Base-by-base conservation (phyloP, 257 asterid genomes). In the Mitragyna speciosa region DNA sequence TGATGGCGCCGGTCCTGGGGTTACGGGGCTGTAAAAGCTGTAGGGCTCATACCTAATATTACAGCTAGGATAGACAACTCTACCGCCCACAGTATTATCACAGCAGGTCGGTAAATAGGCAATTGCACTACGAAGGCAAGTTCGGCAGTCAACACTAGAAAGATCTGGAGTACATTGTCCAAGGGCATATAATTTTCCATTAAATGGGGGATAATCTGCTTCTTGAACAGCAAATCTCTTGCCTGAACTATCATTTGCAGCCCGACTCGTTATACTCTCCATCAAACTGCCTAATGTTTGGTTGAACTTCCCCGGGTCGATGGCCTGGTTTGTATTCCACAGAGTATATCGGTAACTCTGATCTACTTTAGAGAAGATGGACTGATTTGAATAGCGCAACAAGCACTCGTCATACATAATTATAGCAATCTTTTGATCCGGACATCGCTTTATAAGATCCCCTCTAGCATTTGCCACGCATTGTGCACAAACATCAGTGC, bases 111-210 rank as follows among this genome's bases (percentile, higher is more conserved):
- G 76, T 12, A 79, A 30, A 0, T 0, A 5, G 0, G 19, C 12
- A 5, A 85, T 47, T 26, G 61, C 75, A 19, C 1, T 47, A 3
- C 28, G 16, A 20, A 82, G 81, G 71, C 86, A 85, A 7, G 2
- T 2, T 3, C 6, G 17, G 47, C 83, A 82, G 15, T 75, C 67
- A 19, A 2, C 1, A 24, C 2, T 5, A 10, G 86, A 67, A 10
- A 85, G 10, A 77, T 82, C 83, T 54, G 86, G 84, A 39, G 82
- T 82, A 69, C 84, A 82, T 73, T 85, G 84, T 22, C 48, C 84
- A 4, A 79, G 66, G 11, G 71, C 22, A 51, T 79, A 80, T 12
- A 82, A 1, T 51, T 51, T 30, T 26, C 0, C 72, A 48, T 16
- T 26, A 0, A 26, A 7, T 12, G 64, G 2, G 0, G 78, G 9